Evolutionary conservation across 306 rosid genomes (phyloP).

Genomic region (Myrica gale): DNA sequence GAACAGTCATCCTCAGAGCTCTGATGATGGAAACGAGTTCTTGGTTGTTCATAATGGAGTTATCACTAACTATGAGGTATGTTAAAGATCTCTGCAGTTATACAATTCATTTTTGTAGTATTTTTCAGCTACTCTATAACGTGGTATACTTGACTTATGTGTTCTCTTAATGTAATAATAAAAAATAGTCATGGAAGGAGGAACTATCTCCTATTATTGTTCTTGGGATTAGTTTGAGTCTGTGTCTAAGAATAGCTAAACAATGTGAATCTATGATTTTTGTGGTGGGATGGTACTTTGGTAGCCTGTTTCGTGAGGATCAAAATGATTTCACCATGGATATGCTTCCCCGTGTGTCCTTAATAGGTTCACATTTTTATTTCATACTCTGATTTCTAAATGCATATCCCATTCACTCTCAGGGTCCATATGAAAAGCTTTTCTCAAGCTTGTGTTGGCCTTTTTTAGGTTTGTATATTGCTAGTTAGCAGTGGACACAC

Average conservation of each 20-base stretch:
- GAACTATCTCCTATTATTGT: not conserved
- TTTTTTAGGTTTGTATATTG: not conserved
- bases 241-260: not conserved
- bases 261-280: not conserved
- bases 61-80: constrained; percentile 85
- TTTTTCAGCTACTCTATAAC: constrained; percentile 3
- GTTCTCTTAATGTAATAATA: not conserved
- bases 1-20: constrained; percentile 92
- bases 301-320: too few relatives aligned
- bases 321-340: not conserved
- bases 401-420: not conserved
- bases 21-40: constrained; percentile 75
- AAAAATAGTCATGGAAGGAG: not conserved
- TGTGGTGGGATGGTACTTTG: too few relatives aligned
- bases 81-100: constrained; percentile 9
- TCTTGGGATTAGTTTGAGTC: not conserved
- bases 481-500: too few relatives aligned
- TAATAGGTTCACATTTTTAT: not conserved
- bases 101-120: constrained; percentile 3
- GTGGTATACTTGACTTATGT: not conserved
- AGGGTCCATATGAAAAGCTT: not conserved
- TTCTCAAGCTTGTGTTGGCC: not conserved
- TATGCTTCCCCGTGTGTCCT: not conserved
- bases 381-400: not conserved
- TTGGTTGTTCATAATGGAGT: constrained; percentile 94